phyloP scores from a whole-genome alignment of 305 asterid species.

The Withania somnifera region DNA sequence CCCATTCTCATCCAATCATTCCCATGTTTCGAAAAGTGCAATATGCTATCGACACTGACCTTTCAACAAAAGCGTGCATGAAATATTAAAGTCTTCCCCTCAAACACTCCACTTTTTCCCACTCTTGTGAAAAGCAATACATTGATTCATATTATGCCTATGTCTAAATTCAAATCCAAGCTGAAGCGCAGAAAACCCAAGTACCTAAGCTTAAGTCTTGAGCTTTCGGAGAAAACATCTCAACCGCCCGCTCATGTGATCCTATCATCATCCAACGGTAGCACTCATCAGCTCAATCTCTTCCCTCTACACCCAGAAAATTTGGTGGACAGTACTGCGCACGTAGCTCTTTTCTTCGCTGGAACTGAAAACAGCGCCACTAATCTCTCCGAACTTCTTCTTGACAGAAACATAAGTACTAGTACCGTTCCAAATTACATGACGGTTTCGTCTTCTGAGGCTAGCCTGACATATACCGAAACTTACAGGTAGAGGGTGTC shows the following conservation, averaged over 20 bases:
- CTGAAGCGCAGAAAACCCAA: constrained; percentile 33
- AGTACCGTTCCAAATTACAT: constrained; percentile 7
- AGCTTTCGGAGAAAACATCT: constrained; percentile 24
- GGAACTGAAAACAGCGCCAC: constrained; percentile 58
- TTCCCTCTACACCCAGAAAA: constrained; percentile 29
- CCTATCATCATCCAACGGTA: not conserved
- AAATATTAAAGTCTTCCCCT: constrained; percentile 5
- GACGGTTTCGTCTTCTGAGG: constrained; percentile 33
- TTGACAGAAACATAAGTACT: not conserved
- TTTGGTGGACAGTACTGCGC: constrained; percentile 24
- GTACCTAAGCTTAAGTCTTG: constrained; percentile 64
- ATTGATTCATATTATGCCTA: too few species aligned
- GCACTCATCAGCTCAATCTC: constrained; percentile 27
- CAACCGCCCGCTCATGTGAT: not conserved
- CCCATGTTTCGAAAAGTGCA: constrained; percentile 34
- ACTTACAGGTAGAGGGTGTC: not conserved
- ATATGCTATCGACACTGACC: not conserved
- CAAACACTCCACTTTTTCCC: constrained; percentile 13
- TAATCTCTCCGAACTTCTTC: constrained; percentile 52
- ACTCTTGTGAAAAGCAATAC: not conserved
- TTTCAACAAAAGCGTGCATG: not conserved
- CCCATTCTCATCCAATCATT: constrained; percentile 17
- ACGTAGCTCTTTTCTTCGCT: constrained; percentile 57
- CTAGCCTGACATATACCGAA: constrained; percentile 4
- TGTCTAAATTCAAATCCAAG: not conserved